Evolutionary conservation across 2,329 filamentous ascomycete genomes (phyloP), one percentile per base, ranked within the genome.

Genomic region (Alternaria sp.): DNA sequence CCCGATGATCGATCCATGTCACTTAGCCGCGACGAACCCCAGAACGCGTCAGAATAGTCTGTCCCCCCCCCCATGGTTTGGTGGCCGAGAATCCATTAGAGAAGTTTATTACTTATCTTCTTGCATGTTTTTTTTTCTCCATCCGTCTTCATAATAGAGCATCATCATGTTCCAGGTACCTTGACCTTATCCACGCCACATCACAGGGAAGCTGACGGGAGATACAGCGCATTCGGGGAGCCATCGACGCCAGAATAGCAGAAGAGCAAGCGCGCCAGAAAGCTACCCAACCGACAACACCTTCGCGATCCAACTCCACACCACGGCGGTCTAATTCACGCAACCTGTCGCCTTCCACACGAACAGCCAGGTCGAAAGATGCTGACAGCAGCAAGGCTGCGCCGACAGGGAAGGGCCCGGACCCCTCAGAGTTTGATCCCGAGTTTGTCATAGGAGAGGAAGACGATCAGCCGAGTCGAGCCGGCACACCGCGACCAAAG

Each of bases 361-460:
- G 77, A 8, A 37, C 73, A 10, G 60, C 63, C 2, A 67, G 67
- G 53, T 62, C 60, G 23, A 75, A 74, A 48, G 72, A 78, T 66
- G 72, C 56, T 37, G 73, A 77, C 58, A 69, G 63, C 51, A 68
- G 65, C 59, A 74, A 77, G 60, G 66, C 72, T 45, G 74, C 76
- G 17, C 68, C 79, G 10, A 77, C 80, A 3, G 86, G 89, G 31
- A 83, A 83, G 69, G 83, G 83, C 39, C 90, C 91, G 2, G 93
- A 97, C 77, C 93, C 94, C 28, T 88, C 91, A 34, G 90, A 97
- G 58, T 96, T 96, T 69, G 92, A 96, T 74, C 86, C 88, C 0
- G 91, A 92, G 40, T 96, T 97, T 76, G 88, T 91, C 13, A 89
- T 97, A 67, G 93, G 94, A 56, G 93, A 96, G 62, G 88, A 91